Base-by-base conservation (phyloP, 495 filamentous ascomycete species). In the Opeltia flavorubescens region DNA sequence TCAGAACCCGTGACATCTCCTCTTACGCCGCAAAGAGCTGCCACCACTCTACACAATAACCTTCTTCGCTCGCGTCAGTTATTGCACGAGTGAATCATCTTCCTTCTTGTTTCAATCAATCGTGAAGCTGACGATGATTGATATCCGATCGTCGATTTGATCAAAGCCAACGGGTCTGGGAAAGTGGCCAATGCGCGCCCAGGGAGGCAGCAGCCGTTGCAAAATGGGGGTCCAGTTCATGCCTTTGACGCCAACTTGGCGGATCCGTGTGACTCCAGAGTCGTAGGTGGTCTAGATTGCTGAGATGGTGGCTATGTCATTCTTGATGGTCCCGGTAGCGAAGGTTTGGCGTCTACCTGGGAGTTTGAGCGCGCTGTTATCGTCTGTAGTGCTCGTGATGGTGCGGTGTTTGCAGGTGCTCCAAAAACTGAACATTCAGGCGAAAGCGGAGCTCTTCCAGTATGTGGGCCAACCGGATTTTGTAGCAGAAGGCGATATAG, bases 401-500 rank as follows among this genome's bases (percentile, higher is more conserved):
- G 49, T 62, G 47, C 56, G 60, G 33, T 50, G 43, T 35, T 61
- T 56, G 43, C 51, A 58, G n/a, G 60, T 57, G 29, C 49, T 62
- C 58, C 55, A 62, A 43, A 63, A 30, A 5, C 58, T 52, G 39
- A 50, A 57, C 15, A 63, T 46, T 20, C 50, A 55, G 30, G 26
- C 20, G 47, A 63, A 63, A n/a, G n/a, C n/a, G n/a, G n/a, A n/a
- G 24, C 31, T 78, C 69, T 21, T 55, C 71, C 58, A 87, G 62
- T 31, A 75, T 44, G 64, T 72, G 66, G 43, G 63, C 71, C 79
- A 86, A 81, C 61, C 75, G n/a, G n/a, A n/a, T n/a, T n/a, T n/a
- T n/a, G n/a, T n/a, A n/a, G n/a, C n/a, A 50, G 49, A 70, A 20
- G 64, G 63, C n/a, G n/a, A n/a, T 50, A 74, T 66, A 53, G 85